These are phyloP conservation scores for Blastomyces emzantsi DNA, from an alignment of 2,329 filamentous ascomycete genomes.

Conservation along the genomic window DNA sequence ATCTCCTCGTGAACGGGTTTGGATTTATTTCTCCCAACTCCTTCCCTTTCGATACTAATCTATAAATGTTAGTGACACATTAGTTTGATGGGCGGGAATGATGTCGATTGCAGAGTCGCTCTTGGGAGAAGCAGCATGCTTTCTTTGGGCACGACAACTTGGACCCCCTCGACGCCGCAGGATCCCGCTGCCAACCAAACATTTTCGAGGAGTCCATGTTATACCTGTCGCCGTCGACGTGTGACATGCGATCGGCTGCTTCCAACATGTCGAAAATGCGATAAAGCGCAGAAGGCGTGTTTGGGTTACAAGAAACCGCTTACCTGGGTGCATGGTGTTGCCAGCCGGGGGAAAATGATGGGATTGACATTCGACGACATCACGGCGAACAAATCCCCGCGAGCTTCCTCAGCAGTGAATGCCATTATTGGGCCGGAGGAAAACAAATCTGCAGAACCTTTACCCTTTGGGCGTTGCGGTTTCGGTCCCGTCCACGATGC, in stretches of 20 bases:
- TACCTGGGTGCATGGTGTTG: slow-evolving; percentile 37
- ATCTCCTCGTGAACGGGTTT: background rate
- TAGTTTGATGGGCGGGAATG: slow-evolving; percentile 8
- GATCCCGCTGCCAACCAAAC: background rate
- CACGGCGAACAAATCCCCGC: background rate
- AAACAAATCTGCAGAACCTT: slow-evolving; percentile 11
- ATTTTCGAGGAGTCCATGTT: slow-evolving; percentile 21
- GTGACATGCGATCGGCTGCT: slow-evolving; percentile 37
- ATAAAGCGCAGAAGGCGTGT: slow-evolving; percentile 36
- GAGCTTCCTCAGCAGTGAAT: background rate
- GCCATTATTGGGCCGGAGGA: background rate
- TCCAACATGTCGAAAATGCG: slow-evolving; percentile 36
- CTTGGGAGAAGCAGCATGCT: background rate
- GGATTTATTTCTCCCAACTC: background rate
- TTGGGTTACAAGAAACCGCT: slow-evolving; percentile 36
- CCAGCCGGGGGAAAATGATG: slow-evolving; percentile 43
- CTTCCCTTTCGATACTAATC: background rate
- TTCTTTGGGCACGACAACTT: background rate
- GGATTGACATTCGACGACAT: slow-evolving; percentile 43
- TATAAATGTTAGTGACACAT: background rate
- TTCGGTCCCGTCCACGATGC: background rate
- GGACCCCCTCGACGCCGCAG: background rate
- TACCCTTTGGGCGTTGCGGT: no score
- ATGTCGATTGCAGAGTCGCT: background rate
- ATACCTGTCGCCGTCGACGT: slow-evolving; percentile 38